Base-by-base conservation (phyloP, 2,329 filamentous ascomycete species). In the Cyclaneusma minus region DNA sequence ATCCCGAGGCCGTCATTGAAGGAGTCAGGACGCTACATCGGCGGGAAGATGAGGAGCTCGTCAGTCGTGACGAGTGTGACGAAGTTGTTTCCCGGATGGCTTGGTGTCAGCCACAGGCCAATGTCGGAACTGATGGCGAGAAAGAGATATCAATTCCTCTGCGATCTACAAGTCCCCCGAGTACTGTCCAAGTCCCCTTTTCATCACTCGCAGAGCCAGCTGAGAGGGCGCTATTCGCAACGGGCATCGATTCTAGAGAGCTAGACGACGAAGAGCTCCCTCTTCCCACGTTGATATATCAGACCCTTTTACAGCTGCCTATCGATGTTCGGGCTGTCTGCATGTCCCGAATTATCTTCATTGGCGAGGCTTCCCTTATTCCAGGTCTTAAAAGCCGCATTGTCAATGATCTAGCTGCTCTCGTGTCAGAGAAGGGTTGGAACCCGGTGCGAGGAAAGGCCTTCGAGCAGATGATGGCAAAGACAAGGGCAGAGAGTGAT, bases 211-310 rank as follows among this genome's bases (percentile, higher is more conserved):
- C 83, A 1, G 66, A 79, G 31, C 76, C 83, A 0, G 79, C 76
- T 32, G 82, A 94, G 42, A 63, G 60, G 14, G 64, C 73, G 1
- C 72, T 94, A 29, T 82, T 95, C 37, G 75, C 40, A 70, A 60
- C 43, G 38, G 63, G 41, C 42, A 60, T 40, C 44, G 53, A 54
- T 34, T 54, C 42, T 41, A 56, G 43, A 47, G 69, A 72, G 20
- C 72, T 84, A 34, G 89, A 98, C 43, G 85, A 95, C 41, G 64
- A 98, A 39, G 87, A 95, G 36, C 63, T 80, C 11, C 74, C 87
- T 0, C 43, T 95, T 1, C 81, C 80, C 27, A 47, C 73, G 8
- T 62, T 95, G 6, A 59, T 91, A 3, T 91, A 92, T 51, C 66
- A 68, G 28, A 66, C 73, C 19, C 63, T 98, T 2, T 59, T 91